A percentile compares a stretch with the other conserved stretches of the same genome.
Evolutionary conservation across 2,329 filamentous ascomycete genomes (phyloP).

Genomic region (Colletotrichum tanaceti): DNA sequence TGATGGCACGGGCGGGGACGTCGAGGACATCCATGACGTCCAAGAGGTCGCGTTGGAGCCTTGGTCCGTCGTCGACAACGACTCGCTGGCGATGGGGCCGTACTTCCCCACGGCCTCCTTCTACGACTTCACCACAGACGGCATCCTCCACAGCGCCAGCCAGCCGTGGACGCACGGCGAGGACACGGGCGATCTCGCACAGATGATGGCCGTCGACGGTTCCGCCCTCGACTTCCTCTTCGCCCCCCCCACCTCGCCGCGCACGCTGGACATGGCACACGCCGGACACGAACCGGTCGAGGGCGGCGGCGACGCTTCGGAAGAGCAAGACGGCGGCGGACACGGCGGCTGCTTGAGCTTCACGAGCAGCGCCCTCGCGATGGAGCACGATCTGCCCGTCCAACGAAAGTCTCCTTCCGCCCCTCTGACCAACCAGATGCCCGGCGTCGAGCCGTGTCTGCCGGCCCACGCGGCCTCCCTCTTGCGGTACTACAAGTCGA

Average conservation of each 20-base stretch:
- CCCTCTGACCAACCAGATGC: slow-evolving; percentile 12
- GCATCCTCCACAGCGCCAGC: background rate
- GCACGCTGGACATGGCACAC: background rate
- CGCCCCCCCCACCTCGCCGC: background rate
- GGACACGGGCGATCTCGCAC: slow-evolving; percentile 6
- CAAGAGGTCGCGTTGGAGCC: slow-evolving; percentile 23
- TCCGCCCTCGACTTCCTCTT: slow-evolving; percentile 10
- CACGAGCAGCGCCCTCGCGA: background rate
- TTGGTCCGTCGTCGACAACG: slow-evolving; percentile 17
- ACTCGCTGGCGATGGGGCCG: slow-evolving; percentile 6
- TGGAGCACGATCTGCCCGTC: background rate
- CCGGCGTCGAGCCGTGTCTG: slow-evolving; percentile 14
- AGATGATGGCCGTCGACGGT: slow-evolving; percentile 22
- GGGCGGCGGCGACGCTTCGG: background rate
- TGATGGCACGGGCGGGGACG: background rate
- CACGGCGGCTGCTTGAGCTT: too few species aligned
- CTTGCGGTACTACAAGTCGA: slow-evolving; percentile 48
- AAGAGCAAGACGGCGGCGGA: background rate
- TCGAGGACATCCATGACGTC: slow-evolving; percentile 8
- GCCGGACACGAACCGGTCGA: background rate
- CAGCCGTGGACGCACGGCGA: slow-evolving; percentile 25
- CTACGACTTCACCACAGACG: slow-evolving; percentile 12
- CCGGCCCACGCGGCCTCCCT: slow-evolving; percentile 44
- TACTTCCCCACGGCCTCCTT: slow-evolving; percentile 3
- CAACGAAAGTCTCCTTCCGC: background rate